Evolutionary conservation across 2,329 filamentous ascomycete genomes (phyloP).

Genomic region (Diaporthe sp.): DNA sequence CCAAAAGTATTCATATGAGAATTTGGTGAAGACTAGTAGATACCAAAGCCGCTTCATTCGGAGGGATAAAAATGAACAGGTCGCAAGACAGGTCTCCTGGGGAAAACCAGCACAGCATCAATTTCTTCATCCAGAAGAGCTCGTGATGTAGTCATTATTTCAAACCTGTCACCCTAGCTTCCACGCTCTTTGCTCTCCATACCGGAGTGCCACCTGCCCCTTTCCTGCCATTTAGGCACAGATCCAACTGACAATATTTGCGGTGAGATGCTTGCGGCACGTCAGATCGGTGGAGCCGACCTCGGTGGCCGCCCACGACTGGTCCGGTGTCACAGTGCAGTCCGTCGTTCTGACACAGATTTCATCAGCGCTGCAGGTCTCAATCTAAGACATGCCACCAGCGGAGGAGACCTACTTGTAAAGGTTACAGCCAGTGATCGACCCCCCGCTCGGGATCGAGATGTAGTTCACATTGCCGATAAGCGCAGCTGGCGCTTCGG

Average conservation of each 20-base stretch:
- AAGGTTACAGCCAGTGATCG: constrained; percentile 28
- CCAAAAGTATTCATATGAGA: neutral
- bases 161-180: neutral
- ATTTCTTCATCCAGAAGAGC: no score
- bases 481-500: constrained; percentile 4
- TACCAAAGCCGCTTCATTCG: neutral
- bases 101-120: no score
- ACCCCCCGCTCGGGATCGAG: constrained; percentile 15
- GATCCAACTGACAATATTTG: constrained; percentile 35
- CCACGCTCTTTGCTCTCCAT: neutral
- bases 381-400: neutral
- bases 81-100: neutral
- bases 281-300: constrained; percentile 35
- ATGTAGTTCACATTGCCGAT: constrained; percentile 35
- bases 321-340: constrained; percentile 33
- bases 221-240: constrained; percentile 2
- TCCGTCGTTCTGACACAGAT: constrained; percentile 22
- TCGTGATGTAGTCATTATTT: neutral
- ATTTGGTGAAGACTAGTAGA: neutral
- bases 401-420: constrained; percentile 25
- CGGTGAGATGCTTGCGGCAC: constrained; percentile 37
- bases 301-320: constrained; percentile 36
- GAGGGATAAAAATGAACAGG: neutral
- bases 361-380: neutral
- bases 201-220: no score